These are phyloP conservation scores for Blastobotrys buckinghamii DNA, from an alignment of 1,139 yeast species.

Conservation along the genomic window DNA sequence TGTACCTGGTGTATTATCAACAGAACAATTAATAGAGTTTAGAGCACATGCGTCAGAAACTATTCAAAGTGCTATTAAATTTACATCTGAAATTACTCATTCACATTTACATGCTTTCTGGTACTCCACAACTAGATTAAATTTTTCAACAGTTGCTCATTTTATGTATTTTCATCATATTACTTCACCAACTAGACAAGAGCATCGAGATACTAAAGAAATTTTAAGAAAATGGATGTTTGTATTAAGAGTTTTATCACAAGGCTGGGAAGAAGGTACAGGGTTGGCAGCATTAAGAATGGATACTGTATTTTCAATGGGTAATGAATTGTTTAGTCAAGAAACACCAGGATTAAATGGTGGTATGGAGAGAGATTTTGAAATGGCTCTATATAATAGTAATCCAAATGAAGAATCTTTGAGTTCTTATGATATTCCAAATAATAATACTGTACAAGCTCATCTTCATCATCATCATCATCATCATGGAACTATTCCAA, in stretches of 20 bases:
- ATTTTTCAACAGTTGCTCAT: constrained; percentile 32
- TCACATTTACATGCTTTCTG: constrained; percentile 36
- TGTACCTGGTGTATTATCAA: constrained; percentile 16
- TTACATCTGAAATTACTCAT: constrained; percentile 34
- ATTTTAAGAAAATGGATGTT: constrained; percentile 33
- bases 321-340: constrained; percentile 20
- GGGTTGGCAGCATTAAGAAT: constrained; percentile 33
- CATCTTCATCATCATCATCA: constrained; percentile 3
- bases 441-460: background rate
- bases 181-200: constrained; percentile 29
- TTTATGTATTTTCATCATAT: constrained; percentile 33
- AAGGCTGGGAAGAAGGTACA: constrained; percentile 36
- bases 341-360: constrained; percentile 15
- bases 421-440: background rate
- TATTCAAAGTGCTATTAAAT: constrained; percentile 29
- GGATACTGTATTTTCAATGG: constrained; percentile 33
- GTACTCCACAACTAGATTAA: constrained; percentile 32
- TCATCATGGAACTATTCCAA: no score
- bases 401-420: background rate
- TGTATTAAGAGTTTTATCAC: constrained; percentile 26
- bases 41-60: constrained; percentile 30
- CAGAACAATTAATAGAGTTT: constrained; percentile 18
- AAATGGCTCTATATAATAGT: constrained; percentile 2
- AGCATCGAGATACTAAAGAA: constrained; percentile 28
- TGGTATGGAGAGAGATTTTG: constrained; percentile 9